These are phyloP conservation scores for Aspergillus carbonarius DNA, from an alignment of 2,329 filamentous ascomycete species.

Conservation along the genomic window DNA sequence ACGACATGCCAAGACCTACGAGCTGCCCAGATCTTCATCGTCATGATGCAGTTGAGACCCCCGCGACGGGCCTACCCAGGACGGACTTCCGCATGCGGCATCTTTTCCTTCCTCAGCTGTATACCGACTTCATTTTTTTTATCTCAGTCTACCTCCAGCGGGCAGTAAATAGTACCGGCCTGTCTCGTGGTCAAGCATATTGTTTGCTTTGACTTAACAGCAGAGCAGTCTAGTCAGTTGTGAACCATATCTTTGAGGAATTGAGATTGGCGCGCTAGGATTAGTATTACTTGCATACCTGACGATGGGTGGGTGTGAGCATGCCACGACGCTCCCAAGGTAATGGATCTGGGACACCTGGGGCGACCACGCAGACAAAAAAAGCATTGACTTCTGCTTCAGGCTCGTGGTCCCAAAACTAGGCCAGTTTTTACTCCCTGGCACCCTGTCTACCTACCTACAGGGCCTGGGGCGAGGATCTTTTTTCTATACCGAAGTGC, in stretches of 20 bases:
- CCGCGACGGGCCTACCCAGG: background rate
- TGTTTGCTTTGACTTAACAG: too few relatives aligned
- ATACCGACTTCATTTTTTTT: background rate
- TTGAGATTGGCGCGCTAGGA: background rate
- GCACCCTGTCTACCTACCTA: background rate
- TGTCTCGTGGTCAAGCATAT: too few relatives aligned
- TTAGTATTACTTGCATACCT: background rate
- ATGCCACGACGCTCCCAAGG: background rate
- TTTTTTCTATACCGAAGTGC: background rate
- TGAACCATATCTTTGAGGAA: background rate
- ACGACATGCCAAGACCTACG: slow-evolving; percentile 1
- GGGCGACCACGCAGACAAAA: background rate
- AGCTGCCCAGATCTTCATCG: background rate
- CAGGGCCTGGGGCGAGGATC: background rate
- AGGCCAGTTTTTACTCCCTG: background rate
- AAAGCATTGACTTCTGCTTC: background rate
- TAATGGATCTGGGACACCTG: background rate
- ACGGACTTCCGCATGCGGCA: background rate
- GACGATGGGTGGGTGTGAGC: background rate
- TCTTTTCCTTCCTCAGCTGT: background rate
- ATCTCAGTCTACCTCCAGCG: background rate
- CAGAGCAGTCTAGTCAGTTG: too few relatives aligned
- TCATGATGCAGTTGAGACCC: background rate
- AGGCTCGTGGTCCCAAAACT: background rate
- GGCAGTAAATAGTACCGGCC: too few relatives aligned